Base-by-base conservation (phyloP, 306 rosid genomes). In the Begonia peltatifolia region DNA sequence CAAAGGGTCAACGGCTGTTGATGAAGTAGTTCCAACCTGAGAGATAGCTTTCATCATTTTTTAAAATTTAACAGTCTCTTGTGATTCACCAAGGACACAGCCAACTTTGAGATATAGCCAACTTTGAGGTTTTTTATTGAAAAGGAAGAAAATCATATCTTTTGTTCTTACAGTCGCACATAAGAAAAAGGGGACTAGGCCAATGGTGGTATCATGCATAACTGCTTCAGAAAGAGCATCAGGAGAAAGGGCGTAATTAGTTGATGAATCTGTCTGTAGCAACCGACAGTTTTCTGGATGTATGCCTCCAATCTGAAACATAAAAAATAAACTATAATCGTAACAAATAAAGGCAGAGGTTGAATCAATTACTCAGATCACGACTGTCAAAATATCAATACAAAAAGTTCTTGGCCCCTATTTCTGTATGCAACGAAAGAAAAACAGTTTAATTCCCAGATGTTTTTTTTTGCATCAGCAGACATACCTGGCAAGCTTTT, bases 1-100 rank as follows among this genome's bases (percentile, higher is more conserved):
- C 58, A 89, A 67, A 65, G 95, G 97, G 76, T 89, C 97, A 64
- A 89, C 72, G 7, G 95, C 90, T 16, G 97, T 78, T 61, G 97
- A 89, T 41, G 97, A 89, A 60, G 97, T 89, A 42, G 97, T 89
- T 52, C 97, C 94, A 53, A 85, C 87, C 97, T 89, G 71, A 42
- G 73, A 25, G 54, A 59, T 44, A 46, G 43, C 10, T 58, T 25
- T 12, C 12, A 43, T 56, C 10, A 18, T 5, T 14, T 30, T 30
- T 30, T 30, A 30, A 30, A 30, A 30, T 30, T 30, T 30, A 30
- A 5, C 38, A 30, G 23, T 20, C 23, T 20, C 23, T 20, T 20
- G 14, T 41, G 18, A 10, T 41, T 55, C 48, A 55, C 36, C 7
- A 15, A 15, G 16, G 48, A 41, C 25, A 3, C 23, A 20, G 23